Conservation (phyloP, 495 filamentous ascomycete genomes). For the Eremomyces bilateralis region DNA sequence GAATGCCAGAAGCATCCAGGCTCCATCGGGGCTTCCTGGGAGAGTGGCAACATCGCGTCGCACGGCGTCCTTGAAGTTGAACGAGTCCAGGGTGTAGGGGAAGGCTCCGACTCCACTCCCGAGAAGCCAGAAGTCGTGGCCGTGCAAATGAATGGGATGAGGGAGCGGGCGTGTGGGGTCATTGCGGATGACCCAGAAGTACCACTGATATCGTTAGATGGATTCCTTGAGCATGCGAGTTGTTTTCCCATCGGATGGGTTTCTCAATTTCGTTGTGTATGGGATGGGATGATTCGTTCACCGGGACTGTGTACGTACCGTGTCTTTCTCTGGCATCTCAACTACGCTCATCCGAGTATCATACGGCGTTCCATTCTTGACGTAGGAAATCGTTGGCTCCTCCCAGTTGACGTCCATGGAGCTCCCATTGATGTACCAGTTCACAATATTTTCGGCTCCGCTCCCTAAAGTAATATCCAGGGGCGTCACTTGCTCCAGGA, state of each 20-base stretch:
- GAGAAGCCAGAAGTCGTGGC: too few relatives aligned
- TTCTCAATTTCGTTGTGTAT: too few relatives aligned
- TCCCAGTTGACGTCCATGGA: conserved; percentile 14
- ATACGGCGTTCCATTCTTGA: conserved; percentile 13
- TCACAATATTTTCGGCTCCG: conserved; percentile 10
- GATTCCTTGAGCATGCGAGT: too few relatives aligned
- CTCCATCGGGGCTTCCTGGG: conserved; percentile 16
- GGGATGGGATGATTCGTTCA: too few relatives aligned
- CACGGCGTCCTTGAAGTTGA: conserved; percentile 14
- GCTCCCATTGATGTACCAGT: conserved; percentile 15
- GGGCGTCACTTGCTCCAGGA: too few relatives aligned
- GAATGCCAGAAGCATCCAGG: conserved; percentile 16
- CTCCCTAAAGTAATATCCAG: too few relatives aligned
- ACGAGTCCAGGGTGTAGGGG: conserved; percentile 11
- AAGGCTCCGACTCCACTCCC: conserved; percentile 10
- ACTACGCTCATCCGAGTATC: conserved; percentile 10
- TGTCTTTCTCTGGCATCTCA: too few relatives aligned
- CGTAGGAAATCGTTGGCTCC: conserved; percentile 13
- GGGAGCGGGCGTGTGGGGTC: conserved; percentile 10
- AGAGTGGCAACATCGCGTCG: conserved; percentile 15
- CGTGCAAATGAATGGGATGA: conserved; percentile 17
- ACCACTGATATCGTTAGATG: conserved; percentile 13
- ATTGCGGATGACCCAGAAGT: conserved; percentile 19
- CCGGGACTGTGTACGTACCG: too few relatives aligned
- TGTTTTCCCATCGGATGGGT: too few relatives aligned